phyloP scores from a whole-genome alignment of 1,284 basidiomycete species.

The Clitocybe nebularis region DNA sequence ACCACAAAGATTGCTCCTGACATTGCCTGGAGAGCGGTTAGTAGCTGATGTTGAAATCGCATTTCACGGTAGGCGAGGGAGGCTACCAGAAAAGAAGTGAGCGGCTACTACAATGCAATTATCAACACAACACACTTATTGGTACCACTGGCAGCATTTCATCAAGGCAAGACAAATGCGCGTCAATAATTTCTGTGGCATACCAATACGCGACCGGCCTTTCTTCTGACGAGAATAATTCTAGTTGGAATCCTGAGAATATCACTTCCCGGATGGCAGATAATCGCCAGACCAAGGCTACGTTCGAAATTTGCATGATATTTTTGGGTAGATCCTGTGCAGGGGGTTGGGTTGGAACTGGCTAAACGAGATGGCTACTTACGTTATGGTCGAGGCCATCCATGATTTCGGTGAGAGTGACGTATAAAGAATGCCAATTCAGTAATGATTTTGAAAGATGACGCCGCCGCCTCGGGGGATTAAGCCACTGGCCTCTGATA shows the following conservation, averaged over 20 bases:
- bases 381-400: conserved; percentile 31
- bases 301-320: conserved; percentile 41
- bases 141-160: conserved; percentile 36
- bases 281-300: conserved; percentile 56
- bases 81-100: conserved; percentile 28
- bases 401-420: conserved; percentile 37
- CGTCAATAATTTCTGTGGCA: conserved; percentile 46
- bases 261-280: conserved; percentile 63
- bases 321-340: too few relatives aligned
- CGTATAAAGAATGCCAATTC: conserved; percentile 62
- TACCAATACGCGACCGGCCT: conserved; percentile 76
- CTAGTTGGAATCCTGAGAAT: conserved; percentile 73
- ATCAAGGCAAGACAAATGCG: conserved; percentile 53
- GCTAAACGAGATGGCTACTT: conserved; percentile 10
- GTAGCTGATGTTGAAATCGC: conserved; percentile 41
- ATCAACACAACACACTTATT: conserved; percentile 28
- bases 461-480: conserved; percentile 63
- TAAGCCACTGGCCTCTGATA: conserved; percentile 59
- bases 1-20: conserved; percentile 47
- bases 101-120: neutral
- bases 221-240: conserved; percentile 67
- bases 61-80: conserved; percentile 42
- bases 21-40: conserved; percentile 53
- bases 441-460: conserved; percentile 57
- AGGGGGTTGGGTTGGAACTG: too few relatives aligned